These are phyloP conservation scores for Tetracladium setigerum DNA, from an alignment of 495 filamentous ascomycete species.

Conservation along the genomic window DNA sequence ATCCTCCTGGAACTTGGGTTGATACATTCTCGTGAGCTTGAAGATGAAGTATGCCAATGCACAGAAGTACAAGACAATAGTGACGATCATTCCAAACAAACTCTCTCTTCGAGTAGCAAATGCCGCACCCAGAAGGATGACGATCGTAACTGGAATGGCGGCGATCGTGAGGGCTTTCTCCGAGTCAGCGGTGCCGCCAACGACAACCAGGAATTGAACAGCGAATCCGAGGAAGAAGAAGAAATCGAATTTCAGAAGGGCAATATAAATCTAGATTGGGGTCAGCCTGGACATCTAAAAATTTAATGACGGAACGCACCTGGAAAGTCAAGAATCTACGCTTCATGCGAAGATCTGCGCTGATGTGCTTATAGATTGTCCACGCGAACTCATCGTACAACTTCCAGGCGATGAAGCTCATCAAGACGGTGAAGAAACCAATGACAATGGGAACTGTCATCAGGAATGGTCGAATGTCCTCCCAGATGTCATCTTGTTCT, in stretches of 20 bases:
- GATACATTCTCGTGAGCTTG: conserved; percentile 95
- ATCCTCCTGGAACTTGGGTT: conserved; percentile 33
- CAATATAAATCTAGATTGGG: conserved; percentile 80
- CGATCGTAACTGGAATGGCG: conserved; percentile 83
- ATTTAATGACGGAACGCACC: conserved; percentile 38
- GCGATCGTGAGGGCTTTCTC: conserved; percentile 84
- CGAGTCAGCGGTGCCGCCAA: conserved; percentile 51
- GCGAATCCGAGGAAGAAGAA: conserved; percentile 99
- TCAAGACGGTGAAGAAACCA: conserved; percentile 59
- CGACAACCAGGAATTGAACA: conserved; percentile 92
- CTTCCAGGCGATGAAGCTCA: conserved; percentile 80
- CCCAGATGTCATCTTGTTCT: conserved; percentile 48
- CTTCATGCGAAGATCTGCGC: conserved; percentile 94
- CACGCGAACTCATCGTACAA: conserved; percentile 98
- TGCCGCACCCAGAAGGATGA: conserved; percentile 76
- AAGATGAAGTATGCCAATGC: conserved; percentile 95
- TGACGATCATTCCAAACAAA: conserved; percentile 62
- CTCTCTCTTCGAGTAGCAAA: conserved; percentile 79
- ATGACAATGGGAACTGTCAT: conserved; percentile 83
- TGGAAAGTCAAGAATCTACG: conserved; percentile 93
- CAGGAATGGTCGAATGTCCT: conserved; percentile 60
- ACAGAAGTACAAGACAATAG: conserved; percentile 83
- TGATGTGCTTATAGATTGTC: conserved; percentile 99
- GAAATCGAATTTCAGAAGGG: conserved; percentile 96
- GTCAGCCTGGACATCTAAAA: conserved; percentile 23